phyloP scores from a whole-genome alignment of 192 early-diverging fungal genomes.

The Umbelopsis sp. region DNA sequence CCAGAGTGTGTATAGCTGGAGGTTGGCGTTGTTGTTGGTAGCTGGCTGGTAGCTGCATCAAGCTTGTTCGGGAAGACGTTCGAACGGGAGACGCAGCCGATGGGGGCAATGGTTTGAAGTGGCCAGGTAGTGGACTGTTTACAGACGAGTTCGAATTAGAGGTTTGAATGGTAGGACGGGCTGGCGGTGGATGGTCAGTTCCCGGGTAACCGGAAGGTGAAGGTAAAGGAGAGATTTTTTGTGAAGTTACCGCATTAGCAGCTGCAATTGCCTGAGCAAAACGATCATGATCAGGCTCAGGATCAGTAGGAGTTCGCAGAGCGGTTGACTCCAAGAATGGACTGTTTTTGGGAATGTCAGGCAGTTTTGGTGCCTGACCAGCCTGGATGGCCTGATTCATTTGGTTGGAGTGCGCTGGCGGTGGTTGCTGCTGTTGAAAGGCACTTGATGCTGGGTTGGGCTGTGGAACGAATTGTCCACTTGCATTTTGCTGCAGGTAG shows the following conservation, averaged over 20 bases:
- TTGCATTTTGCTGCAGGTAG: neutral
- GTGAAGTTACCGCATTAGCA: neutral
- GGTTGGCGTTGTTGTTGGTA: neutral
- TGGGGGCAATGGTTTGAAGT: slow-evolving; percentile 1
- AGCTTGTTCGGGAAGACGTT: slow-evolving; percentile 5
- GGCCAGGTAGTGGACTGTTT: neutral
- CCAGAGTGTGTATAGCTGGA: neutral
- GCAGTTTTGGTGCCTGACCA: neutral
- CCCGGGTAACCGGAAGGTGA: neutral
- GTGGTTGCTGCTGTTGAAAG: neutral
- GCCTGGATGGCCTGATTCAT: too few species aligned
- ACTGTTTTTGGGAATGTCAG: slow-evolving; percentile 7
- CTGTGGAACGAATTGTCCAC: neutral
- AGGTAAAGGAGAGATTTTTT: neutral
- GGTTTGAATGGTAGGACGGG: neutral
- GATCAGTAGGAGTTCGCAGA: neutral
- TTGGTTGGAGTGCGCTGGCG: neutral
- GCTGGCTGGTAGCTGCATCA: neutral
- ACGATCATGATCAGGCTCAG: neutral
- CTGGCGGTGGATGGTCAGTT: neutral
- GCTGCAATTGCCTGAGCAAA: slow-evolving; percentile 9
- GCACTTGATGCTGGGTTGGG: neutral
- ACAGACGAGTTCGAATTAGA: neutral
- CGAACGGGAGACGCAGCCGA: neutral
- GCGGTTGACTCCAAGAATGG: neutral